Percentiles rank a stretch among this genome's conserved stretches.
Evolutionary conservation across 1,284 basidiomycete genomes (phyloP).

Genomic region (Xerocomus alliaceus): DNA sequence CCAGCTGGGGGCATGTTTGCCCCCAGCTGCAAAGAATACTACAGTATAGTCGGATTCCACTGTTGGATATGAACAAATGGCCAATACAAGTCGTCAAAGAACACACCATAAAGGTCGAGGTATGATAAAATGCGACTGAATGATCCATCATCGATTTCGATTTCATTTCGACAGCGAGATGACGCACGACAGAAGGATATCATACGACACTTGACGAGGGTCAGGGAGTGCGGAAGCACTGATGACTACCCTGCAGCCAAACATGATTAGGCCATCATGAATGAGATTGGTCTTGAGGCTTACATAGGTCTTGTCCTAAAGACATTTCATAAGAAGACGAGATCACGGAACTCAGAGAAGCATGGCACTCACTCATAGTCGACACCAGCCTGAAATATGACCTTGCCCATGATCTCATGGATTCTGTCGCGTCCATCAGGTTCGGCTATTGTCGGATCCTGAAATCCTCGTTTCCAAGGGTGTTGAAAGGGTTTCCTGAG

Average conservation of each 20-base stretch:
- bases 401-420: constrained; percentile 68
- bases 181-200: constrained; percentile 74
- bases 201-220: constrained; percentile 77
- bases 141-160: constrained; percentile 11
- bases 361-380: constrained; percentile 74
- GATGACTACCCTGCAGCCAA: constrained; percentile 70
- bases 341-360: not conserved
- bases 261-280: not conserved
- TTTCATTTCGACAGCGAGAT: constrained; percentile 9
- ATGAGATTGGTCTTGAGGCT: constrained; percentile 35
- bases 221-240: constrained; percentile 83
- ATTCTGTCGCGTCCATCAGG: constrained; percentile 52
- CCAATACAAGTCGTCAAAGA: not conserved
- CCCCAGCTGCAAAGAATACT: constrained; percentile 85
- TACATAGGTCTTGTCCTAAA: constrained; percentile 83
- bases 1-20: constrained; percentile 77
- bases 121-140: constrained; percentile 74
- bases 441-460: constrained; percentile 23
- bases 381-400: constrained; percentile 88
- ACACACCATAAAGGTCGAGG: constrained; percentile 77
- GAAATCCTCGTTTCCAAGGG: constrained; percentile 31
- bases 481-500: constrained; percentile 44
- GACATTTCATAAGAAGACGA: constrained; percentile 19
- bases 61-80: constrained; percentile 37
- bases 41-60: constrained; percentile 89